These are phyloP conservation scores for Lasiosphaeria hispida DNA, from an alignment of 495 filamentous ascomycete genomes.

Conservation along the genomic window DNA sequence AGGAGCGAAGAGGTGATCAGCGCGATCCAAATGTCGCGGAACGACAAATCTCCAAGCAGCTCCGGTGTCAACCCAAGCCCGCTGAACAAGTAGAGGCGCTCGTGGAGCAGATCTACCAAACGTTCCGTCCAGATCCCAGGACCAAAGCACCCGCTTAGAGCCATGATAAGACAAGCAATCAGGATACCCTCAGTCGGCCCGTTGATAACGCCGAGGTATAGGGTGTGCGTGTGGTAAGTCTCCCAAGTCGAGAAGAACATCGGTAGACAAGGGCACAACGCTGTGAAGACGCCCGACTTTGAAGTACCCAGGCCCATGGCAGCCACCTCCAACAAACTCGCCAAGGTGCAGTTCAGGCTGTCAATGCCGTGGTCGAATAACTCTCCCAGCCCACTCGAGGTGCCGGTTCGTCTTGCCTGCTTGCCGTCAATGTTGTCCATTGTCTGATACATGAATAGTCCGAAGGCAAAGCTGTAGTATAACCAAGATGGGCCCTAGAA, in stretches of 20 bases:
- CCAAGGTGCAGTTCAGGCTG: constrained; percentile 93
- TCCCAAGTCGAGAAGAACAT: constrained; percentile 99
- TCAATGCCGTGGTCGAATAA: constrained; percentile 99
- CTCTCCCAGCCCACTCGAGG: constrained; percentile 90
- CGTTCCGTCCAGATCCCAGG: constrained; percentile 82
- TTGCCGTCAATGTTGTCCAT: constrained; percentile 99
- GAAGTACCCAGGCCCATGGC: constrained; percentile 86
- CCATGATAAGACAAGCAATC: constrained; percentile 81
- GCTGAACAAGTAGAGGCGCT: constrained; percentile 34
- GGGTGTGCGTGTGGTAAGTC: constrained; percentile 96
- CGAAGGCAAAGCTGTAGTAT: constrained; percentile 91
- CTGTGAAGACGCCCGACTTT: constrained; percentile 82
- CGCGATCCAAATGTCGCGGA: constrained; percentile 85
- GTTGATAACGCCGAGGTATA: constrained; percentile 96
- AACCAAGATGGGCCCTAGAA: constrained; percentile 79
- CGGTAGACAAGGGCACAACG: constrained; percentile 82
- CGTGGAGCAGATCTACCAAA: constrained; percentile 62
- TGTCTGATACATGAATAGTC: constrained; percentile 96
- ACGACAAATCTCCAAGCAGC: constrained; percentile 62
- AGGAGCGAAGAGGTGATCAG: constrained; percentile 71
- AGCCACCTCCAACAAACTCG: constrained; percentile 80
- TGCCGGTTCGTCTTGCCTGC: constrained; percentile 91
- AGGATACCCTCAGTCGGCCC: constrained; percentile 95
- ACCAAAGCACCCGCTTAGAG: constrained; percentile 80
- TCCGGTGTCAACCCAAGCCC: constrained; percentile 44